These are phyloP conservation scores for Candida yuanshanica DNA, from an alignment of 805 yeast genomes.

Conservation along the genomic window DNA sequence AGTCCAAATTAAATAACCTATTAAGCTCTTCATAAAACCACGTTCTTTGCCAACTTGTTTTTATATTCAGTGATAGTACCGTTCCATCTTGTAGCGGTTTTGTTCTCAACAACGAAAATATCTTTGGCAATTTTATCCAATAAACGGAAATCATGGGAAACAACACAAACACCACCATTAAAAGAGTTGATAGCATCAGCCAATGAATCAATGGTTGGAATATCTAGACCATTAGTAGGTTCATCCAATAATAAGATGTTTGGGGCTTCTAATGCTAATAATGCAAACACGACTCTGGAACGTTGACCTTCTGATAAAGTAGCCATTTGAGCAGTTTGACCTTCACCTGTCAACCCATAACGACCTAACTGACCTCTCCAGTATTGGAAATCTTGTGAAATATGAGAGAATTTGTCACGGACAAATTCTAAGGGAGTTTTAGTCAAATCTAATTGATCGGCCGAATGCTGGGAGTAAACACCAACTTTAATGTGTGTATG, in stretches of 20 bases:
- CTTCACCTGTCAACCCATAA: conserved; percentile 98
- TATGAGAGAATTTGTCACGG: conserved; percentile 82
- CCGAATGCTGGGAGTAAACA: conserved; percentile 98
- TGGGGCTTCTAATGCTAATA: conserved; percentile 92
- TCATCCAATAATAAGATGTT: conserved; percentile 93
- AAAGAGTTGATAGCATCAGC: conserved; percentile 93
- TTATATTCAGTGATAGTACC: conserved; percentile 87
- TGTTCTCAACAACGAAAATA: conserved; percentile 92
- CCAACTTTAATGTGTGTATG: conserved; percentile 98
- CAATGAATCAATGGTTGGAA: conserved; percentile 94
- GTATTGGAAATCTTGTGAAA: conserved; percentile 98
- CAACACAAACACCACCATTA: conserved; percentile 98
- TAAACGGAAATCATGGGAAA: conserved; percentile 97
- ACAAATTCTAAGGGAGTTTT: conserved; percentile 95
- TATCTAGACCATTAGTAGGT: conserved; percentile 99
- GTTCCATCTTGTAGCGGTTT: conserved; percentile 95
- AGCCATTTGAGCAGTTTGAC: conserved; percentile 98
- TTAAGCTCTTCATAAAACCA: conserved; percentile 49
- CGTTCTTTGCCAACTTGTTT: conserved; percentile 87
- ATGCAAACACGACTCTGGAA: conserved; percentile 96
- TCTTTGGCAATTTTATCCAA: conserved; percentile 97
- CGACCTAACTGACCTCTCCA: conserved; percentile 98
- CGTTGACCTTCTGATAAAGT: conserved; percentile 98
- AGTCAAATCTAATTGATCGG: conserved; percentile 94
- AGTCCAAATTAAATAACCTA: not conserved